phyloP scores from a whole-genome alignment of 345 rosid species.

The Eucalyptus erythrocorys region DNA sequence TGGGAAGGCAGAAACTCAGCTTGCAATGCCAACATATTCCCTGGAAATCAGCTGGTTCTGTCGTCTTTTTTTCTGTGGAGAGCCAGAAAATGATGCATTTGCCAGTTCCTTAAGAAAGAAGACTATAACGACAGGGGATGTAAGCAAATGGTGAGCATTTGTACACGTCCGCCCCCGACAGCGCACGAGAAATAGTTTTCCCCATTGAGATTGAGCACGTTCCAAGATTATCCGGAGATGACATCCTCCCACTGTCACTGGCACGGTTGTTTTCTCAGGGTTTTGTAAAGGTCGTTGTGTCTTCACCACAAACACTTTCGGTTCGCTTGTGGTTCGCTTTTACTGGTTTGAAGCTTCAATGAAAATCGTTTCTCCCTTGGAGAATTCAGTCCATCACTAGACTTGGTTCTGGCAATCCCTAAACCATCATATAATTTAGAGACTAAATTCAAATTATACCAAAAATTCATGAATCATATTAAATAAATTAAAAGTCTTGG shows the following conservation, averaged over 20 bases:
- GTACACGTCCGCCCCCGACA: constrained; percentile 84
- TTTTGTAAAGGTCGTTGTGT: constrained; percentile 32
- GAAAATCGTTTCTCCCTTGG: constrained; percentile 50
- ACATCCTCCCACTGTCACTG: constrained; percentile 26
- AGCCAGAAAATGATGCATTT: neutral
- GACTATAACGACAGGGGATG: constrained; percentile 67
- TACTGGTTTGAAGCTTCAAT: constrained; percentile 39
- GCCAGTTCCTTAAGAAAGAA: constrained; percentile 57
- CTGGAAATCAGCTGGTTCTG: neutral
- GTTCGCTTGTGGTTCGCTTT: constrained; percentile 48
- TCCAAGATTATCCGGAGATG: constrained; percentile 87
- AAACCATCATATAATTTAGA: constrained; percentile 9
- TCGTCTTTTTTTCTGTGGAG: neutral
- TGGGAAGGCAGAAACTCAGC: neutral
- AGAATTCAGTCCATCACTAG: constrained; percentile 39
- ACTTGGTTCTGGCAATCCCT: constrained; percentile 41
- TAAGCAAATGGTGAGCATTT: constrained; percentile 55
- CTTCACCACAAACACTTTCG: constrained; percentile 48
- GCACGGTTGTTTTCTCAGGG: constrained; percentile 32
- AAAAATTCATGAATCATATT: too few relatives aligned
- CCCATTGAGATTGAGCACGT: constrained; percentile 93
- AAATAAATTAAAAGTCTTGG: too few relatives aligned
- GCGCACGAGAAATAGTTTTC: constrained; percentile 95
- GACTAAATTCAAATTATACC: too few relatives aligned
- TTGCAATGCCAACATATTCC: neutral